phyloP scores from a whole-genome alignment of 371 early-diverging fungal species.

The Neoconidiobolus thromboides region DNA sequence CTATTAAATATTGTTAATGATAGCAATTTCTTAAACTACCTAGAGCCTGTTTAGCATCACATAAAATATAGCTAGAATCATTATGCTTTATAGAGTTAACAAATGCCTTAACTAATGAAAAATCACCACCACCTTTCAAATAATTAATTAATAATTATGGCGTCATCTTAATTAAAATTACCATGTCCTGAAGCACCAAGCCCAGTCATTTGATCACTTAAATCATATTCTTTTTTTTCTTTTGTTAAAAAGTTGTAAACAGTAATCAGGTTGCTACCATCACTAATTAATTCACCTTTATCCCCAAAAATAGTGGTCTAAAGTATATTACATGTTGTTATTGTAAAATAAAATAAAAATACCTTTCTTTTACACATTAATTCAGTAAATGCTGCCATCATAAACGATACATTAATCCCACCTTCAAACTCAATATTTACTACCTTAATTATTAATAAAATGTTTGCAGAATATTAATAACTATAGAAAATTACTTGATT shows the following conservation, averaged over 20 bases:
- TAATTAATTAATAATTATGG: neutral
- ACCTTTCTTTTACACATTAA: neutral
- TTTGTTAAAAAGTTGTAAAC: neutral
- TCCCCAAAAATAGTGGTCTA: neutral
- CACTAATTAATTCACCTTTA: neutral
- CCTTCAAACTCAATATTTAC: slow-evolving; percentile 8
- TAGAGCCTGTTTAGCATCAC: neutral
- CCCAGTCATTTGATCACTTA: neutral
- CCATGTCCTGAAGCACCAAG: neutral
- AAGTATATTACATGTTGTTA: neutral
- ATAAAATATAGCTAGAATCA: neutral
- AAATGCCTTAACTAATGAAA: neutral
- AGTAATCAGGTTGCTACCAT: neutral
- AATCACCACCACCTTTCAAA: neutral
- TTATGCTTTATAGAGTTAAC: neutral
- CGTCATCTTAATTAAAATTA: neutral
- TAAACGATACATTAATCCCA: slow-evolving; percentile 5
- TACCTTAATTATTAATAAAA: neutral
- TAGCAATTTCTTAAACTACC: neutral
- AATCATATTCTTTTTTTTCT: neutral
- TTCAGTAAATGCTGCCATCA: slow-evolving; percentile 6
- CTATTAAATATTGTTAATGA: neutral
- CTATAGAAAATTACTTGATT: slow-evolving; percentile 17
- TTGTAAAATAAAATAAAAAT: neutral
- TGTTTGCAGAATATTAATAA: neutral